Percentiles rank a stretch among this genome's conserved stretches.
Evolutionary conservation across 2,329 filamentous ascomycete genomes (phyloP).

Genomic region (Sphaerulina vaccinii): DNA sequence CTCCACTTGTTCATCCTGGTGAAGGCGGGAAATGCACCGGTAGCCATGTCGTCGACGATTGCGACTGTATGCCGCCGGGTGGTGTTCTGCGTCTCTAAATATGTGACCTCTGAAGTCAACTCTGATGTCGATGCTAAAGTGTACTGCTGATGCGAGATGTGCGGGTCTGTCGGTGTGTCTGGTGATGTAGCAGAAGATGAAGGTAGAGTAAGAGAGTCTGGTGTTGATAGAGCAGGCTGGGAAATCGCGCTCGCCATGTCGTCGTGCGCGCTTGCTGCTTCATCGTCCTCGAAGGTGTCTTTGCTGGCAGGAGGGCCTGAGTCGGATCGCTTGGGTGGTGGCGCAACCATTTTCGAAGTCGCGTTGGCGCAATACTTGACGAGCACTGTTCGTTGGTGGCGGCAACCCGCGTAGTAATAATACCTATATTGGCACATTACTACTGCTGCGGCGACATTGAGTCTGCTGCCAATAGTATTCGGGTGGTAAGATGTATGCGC

Average conservation of each 20-base stretch:
- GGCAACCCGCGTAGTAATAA: slow-evolving; percentile 33
- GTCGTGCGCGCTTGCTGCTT: slow-evolving; percentile 6
- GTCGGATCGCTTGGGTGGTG: slow-evolving; percentile 2
- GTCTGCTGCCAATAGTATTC: background rate
- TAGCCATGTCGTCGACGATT: slow-evolving; percentile 21
- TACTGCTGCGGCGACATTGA: slow-evolving; percentile 14
- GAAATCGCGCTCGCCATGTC: slow-evolving; percentile 6
- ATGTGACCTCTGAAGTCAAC: slow-evolving; percentile 18
- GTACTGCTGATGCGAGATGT: slow-evolving; percentile 13
- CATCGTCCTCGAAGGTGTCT: background rate
- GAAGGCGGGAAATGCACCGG: slow-evolving; percentile 15
- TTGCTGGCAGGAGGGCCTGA: slow-evolving; percentile 8
- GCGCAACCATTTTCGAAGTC: slow-evolving; percentile 1
- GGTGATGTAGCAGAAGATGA: slow-evolving; percentile 6
- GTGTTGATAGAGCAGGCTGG: slow-evolving; percentile 5
- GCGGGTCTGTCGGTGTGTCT: slow-evolving; percentile 4
- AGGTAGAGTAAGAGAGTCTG: background rate
- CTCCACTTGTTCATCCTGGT: slow-evolving; percentile 11
- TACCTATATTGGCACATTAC: slow-evolving; percentile 37
- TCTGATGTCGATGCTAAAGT: slow-evolving; percentile 24
- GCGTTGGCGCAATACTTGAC: slow-evolving; percentile 28
- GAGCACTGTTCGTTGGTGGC: slow-evolving; percentile 33
- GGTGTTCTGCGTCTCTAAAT: slow-evolving; percentile 14
- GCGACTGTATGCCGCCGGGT: slow-evolving; percentile 11
- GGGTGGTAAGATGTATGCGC: background rate